These are phyloP conservation scores for Colletotrichum sp. DNA, from an alignment of 2,329 filamentous ascomycete species.

Conservation along the genomic window DNA sequence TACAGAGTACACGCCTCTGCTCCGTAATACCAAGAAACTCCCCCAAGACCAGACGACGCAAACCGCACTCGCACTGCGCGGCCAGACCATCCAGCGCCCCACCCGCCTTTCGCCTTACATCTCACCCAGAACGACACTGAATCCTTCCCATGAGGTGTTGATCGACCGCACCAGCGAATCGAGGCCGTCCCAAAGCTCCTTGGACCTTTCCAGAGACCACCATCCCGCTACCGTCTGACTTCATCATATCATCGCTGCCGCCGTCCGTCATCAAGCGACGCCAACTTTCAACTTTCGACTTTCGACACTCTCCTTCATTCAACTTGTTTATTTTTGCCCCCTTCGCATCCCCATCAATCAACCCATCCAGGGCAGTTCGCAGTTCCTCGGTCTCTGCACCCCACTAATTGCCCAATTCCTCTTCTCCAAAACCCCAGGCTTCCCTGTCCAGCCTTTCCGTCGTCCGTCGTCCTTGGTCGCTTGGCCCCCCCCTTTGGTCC, in stretches of 20 bases:
- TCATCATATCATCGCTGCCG: background rate
- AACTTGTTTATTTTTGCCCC: background rate
- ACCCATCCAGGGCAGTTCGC: background rate
- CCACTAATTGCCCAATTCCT: background rate
- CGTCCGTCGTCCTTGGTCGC: background rate
- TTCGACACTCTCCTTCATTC: background rate
- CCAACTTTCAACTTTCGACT: background rate
- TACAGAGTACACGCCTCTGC: background rate
- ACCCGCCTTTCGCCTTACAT: background rate
- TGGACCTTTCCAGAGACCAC: background rate
- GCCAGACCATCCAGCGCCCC: background rate
- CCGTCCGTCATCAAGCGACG: background rate
- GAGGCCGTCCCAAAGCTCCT: background rate
- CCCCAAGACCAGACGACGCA: background rate
- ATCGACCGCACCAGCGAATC: background rate
- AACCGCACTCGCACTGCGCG: background rate
- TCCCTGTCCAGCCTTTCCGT: background rate
- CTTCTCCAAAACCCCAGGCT: background rate
- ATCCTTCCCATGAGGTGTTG: background rate
- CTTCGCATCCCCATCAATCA: background rate
- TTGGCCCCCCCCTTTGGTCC: background rate
- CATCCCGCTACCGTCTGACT: background rate
- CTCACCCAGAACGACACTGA: background rate
- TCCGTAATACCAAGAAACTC: constrained; percentile 6
- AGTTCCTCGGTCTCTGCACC: background rate